These are phyloP conservation scores for Calonectria hawksworthii DNA, from an alignment of 2,329 filamentous ascomycete species.

Conservation along the genomic window DNA sequence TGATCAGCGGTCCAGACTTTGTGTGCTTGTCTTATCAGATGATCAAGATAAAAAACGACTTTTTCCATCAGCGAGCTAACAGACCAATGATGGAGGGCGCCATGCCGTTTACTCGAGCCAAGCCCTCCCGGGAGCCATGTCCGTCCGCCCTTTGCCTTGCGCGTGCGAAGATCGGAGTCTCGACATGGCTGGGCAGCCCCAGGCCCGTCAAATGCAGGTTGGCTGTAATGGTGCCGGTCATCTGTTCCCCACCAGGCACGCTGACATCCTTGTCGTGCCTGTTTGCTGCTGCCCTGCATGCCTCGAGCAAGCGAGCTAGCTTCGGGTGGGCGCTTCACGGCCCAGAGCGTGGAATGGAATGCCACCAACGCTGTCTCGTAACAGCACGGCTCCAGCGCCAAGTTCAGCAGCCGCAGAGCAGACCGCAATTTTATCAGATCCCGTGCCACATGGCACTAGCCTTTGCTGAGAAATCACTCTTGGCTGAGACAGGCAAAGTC, in stretches of 20 bases:
- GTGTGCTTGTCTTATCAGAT: conserved; percentile 23
- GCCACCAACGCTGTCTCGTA: not conserved
- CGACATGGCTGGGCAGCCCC: not conserved
- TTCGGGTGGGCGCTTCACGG: not conserved
- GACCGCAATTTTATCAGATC: conserved; percentile 9
- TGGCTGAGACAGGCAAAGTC: not conserved
- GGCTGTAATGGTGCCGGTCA: not conserved
- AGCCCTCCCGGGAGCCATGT: not conserved
- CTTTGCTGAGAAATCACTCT: not conserved
- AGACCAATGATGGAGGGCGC: not conserved
- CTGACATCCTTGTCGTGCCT: not conserved
- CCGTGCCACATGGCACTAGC: not conserved
- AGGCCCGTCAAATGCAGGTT: not conserved
- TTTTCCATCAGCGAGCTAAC: not conserved
- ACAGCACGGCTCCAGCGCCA: not conserved
- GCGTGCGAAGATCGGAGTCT: not conserved
- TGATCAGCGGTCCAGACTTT: conserved; percentile 1
- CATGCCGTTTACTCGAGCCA: not conserved
- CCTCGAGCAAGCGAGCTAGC: not conserved
- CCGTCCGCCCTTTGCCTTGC: not conserved
- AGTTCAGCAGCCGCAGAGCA: not conserved
- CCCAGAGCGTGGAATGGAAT: not conserved
- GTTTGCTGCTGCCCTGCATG: not conserved
- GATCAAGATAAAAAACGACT: conserved; percentile 20
- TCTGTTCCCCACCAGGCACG: not conserved